Base-by-base conservation (phyloP, 345 rosid species). In the Bruguiera gymnorhiza region DNA sequence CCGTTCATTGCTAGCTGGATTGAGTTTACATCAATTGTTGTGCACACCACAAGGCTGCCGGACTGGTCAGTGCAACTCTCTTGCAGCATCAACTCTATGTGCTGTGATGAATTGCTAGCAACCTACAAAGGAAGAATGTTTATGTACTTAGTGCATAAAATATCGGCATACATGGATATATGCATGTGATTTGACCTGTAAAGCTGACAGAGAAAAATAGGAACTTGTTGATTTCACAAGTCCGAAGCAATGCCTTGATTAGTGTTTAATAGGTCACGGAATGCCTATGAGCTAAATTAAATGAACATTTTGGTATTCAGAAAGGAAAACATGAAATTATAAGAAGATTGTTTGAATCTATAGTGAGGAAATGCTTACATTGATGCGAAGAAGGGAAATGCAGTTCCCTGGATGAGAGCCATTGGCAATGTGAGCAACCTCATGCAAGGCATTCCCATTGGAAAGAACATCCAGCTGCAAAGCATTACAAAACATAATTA, bases 361-460 rank as follows among this genome's bases (percentile, higher is more conserved):
- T 2, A 54, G 29, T n/a, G 23, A 60, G 59, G 5, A 4, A 62
- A 24, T 8, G 23, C 86, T 77, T 82, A 92, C 97, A 66, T 90
- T 88, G 77, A 95, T 82, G 58, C 97, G 92, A 57, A 95, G 97
- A 62, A 95, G 97, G 67, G 97, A 95, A 57, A 95, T 90, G 84
- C 92, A 89, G 32, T 92, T 92, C 65, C 99, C 97, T 19, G 88
- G 97, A 84, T 94, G 97, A 66, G 97, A 85, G 27, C 99, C 97
- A 68, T 88, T 91, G 8, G 97, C 98, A 16, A 94, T 88, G 70
- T 92, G 97, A 76, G 97, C 97, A 54, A 94, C 90, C 72, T 94
- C 98, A 23, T 87, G 93, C 54, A 93, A 78, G 19, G 96, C 80
- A 65, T 85, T 90, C 31, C 97, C 98, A 79, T 87, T 92, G 48